A percentile compares a stretch with the other conserved stretches of the same genome.
phyloP scores from a whole-genome alignment of 495 filamentous ascomycete species.

The Ascodesmis nigricans region DNA sequence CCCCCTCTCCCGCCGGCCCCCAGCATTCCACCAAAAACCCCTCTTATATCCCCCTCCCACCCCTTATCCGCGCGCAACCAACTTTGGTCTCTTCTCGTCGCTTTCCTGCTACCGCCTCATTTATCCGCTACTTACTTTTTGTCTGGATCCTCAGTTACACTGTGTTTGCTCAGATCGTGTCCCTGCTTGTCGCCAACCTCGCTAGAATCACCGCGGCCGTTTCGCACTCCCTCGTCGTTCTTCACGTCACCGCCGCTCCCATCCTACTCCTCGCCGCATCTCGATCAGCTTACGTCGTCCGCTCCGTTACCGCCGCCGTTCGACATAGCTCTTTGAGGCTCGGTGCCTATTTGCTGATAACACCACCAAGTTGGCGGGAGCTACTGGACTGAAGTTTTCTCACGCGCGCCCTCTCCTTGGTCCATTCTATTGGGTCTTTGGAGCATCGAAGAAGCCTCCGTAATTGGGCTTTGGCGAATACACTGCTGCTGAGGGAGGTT shows the following conservation, averaged over 20 bases:
- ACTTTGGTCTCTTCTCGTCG: too few relatives aligned
- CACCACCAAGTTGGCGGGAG: slow-evolving; percentile 95
- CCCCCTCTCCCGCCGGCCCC: too few relatives aligned
- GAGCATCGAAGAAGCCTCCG: slow-evolving; percentile 93
- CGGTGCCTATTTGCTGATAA: slow-evolving; percentile 15
- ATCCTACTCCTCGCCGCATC: neutral
- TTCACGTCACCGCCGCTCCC: neutral
- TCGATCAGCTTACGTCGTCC: neutral
- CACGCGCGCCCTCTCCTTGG: slow-evolving; percentile 82
- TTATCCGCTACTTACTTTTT: too few relatives aligned
- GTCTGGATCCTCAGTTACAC: too few relatives aligned
- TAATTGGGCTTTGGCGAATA: slow-evolving; percentile 58
- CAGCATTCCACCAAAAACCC: too few relatives aligned
- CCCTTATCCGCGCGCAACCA: too few relatives aligned
- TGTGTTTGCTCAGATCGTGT: too few relatives aligned
- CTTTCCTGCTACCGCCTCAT: too few relatives aligned
- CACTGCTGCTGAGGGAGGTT: too few relatives aligned
- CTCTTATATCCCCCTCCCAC: too few relatives aligned
- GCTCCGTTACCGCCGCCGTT: slow-evolving; percentile 4
- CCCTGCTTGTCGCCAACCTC: too few relatives aligned
- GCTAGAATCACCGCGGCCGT: slow-evolving; percentile 1
- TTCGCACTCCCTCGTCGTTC: neutral
- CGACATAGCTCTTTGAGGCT: slow-evolving; percentile 9
- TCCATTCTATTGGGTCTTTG: slow-evolving; percentile 77
- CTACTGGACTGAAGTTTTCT: slow-evolving; percentile 50